Evolutionary conservation across 2,329 filamentous ascomycete genomes (phyloP).

Genomic region (Colletotrichum sp.): DNA sequence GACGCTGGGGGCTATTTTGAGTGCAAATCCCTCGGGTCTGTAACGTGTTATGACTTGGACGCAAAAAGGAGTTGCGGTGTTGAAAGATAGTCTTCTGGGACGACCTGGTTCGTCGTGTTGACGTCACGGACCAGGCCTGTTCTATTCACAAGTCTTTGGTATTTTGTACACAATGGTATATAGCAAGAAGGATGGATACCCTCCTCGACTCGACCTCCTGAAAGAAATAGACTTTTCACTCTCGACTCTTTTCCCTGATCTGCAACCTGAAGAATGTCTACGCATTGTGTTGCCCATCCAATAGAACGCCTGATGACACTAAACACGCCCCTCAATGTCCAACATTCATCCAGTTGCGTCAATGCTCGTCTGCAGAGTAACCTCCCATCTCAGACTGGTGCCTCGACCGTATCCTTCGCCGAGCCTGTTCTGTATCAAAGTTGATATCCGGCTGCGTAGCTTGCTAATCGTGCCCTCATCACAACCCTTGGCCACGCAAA

Average conservation of each 20-base stretch:
- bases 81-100: neutral
- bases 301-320: neutral
- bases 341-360: conserved; percentile 26
- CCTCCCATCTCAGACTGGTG: conserved; percentile 86
- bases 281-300: neutral
- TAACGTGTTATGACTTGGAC: conserved; percentile 13
- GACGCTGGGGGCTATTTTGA: conserved; percentile 56
- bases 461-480: conserved; percentile 75
- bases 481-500: conserved; percentile 68
- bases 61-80: conserved; percentile 16
- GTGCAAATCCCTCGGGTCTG: neutral
- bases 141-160: neutral
- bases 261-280: neutral
- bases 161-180: conserved; percentile 12
- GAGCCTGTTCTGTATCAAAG: conserved; percentile 81
- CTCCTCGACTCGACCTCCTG: conserved; percentile 26
- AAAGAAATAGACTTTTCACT: conserved; percentile 7
- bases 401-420: conserved; percentile 87
- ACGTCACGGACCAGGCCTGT: neutral
- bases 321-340: neutral
- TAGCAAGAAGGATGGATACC: conserved; percentile 31
- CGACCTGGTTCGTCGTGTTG: neutral
- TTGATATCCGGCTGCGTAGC: conserved; percentile 76
- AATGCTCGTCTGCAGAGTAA: conserved; percentile 77
- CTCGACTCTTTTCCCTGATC: neutral